A percentile compares a stretch with the other conserved stretches of the same genome.
phyloP scores from a whole-genome alignment of 2,329 filamentous ascomycete genomes.

The Colletotrichum theobromicola region DNA sequence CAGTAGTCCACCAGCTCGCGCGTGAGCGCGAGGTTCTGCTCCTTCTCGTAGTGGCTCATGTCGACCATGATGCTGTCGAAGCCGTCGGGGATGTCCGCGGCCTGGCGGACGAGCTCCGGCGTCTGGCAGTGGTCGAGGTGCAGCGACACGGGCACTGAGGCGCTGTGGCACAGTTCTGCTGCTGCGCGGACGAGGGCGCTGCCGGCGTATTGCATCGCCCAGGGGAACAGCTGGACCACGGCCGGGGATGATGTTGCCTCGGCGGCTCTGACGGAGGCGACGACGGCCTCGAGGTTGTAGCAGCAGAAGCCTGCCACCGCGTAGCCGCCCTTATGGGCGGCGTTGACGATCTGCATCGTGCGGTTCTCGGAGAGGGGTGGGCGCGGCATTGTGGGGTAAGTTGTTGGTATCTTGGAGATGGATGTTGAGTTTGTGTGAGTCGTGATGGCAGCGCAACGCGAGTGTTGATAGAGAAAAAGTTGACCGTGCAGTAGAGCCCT shows the following conservation, averaged over 20 bases:
- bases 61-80: constrained; percentile 81
- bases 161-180: constrained; percentile 58
- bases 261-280: constrained; percentile 70
- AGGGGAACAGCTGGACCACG: constrained; percentile 76
- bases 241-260: constrained; percentile 69
- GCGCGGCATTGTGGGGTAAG: not conserved
- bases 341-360: constrained; percentile 50
- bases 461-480: accelerated
- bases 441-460: not conserved
- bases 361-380: constrained; percentile 18
- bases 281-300: constrained; percentile 72
- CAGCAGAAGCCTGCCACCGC: constrained; percentile 57
- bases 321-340: constrained; percentile 58
- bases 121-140: constrained; percentile 71
- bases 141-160: constrained; percentile 64
- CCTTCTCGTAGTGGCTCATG: constrained; percentile 76
- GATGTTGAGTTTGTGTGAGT: not conserved
- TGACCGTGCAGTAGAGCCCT: accelerated
- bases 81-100: constrained; percentile 53
- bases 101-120: constrained; percentile 61
- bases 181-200: constrained; percentile 58
- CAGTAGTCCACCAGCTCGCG: constrained; percentile 66
- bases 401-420: not conserved
- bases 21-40: constrained; percentile 70
- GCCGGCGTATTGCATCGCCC: constrained; percentile 69